Conservation (phyloP, 2,329 filamentous ascomycete genomes). For the Exophiala xenobiotica region DNA sequence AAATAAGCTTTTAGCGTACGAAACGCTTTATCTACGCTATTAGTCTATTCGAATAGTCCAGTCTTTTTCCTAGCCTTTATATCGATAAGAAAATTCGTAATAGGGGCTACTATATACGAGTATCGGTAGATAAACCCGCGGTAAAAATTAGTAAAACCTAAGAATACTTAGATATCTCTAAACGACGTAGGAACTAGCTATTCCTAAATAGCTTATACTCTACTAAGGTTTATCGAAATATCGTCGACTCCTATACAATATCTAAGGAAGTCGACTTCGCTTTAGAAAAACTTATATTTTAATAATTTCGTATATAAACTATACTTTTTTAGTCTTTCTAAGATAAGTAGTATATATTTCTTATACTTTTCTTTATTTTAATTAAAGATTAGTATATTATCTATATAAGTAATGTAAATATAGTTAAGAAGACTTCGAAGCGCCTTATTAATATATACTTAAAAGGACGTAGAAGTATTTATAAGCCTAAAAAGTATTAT, state of each 20-base stretch:
- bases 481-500: conserved; percentile 8
- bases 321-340: conserved; percentile 6
- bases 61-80: conserved; percentile 19
- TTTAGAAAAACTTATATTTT: neutral
- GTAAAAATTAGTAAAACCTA: conserved; percentile 39
- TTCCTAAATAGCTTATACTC: conserved; percentile 21
- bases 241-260: conserved; percentile 19
- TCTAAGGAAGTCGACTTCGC: neutral
- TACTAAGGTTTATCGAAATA: conserved; percentile 21
- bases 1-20: conserved; percentile 27
- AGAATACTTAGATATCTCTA: conserved; percentile 32
- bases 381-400: conserved; percentile 36
- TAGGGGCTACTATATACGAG: conserved; percentile 21
- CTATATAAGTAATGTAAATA: conserved; percentile 21
- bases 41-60: conserved; percentile 11
- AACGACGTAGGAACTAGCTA: too few species aligned
- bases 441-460: conserved; percentile 32
- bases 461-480: conserved; percentile 27
- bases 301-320: neutral
- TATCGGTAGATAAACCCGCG: conserved; percentile 34
- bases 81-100: conserved; percentile 29
- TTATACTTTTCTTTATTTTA: conserved; percentile 20
- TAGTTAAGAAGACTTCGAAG: conserved; percentile 25
- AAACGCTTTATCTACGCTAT: conserved; percentile 24
- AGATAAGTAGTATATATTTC: conserved; percentile 14